phyloP scores from a whole-genome alignment of 2,329 filamentous ascomycete species.

The Ascochyta rabiei region DNA sequence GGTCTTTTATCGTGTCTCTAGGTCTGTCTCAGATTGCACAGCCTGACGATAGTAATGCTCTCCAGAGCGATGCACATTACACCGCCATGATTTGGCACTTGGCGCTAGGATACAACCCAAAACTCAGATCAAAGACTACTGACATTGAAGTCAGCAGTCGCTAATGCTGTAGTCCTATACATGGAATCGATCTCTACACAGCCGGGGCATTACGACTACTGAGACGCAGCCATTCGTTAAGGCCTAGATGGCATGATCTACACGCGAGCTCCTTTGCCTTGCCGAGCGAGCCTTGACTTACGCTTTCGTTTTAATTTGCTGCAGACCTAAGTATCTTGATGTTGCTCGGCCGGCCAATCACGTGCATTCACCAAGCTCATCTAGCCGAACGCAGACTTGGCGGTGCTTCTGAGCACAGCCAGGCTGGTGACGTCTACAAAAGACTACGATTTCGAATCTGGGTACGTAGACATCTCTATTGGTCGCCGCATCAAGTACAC shows the following conservation, averaged over 20 bases:
- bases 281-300: conserved; percentile 4
- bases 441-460: conserved; percentile 12
- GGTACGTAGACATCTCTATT: background rate
- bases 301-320: background rate
- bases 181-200: conserved; percentile 18
- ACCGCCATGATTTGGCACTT: conserved; percentile 15
- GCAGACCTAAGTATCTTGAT: conserved; percentile 27
- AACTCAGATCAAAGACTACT: conserved; percentile 4
- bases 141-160: conserved; percentile 4
- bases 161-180: conserved; percentile 1
- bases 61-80: background rate
- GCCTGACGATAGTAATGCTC: conserved; percentile 11
- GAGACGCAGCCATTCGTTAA: conserved; percentile 17
- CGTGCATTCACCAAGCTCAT: conserved; percentile 27
- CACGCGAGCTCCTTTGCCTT: conserved; percentile 4
- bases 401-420: conserved; percentile 30
- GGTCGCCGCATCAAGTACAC: background rate
- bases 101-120: conserved; percentile 17
- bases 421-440: conserved; percentile 31
- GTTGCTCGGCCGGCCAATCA: conserved; percentile 18
- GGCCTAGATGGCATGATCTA: conserved; percentile 2
- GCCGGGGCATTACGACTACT: conserved; percentile 29
- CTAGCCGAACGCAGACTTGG: conserved; percentile 26
- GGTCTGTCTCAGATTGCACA: conserved; percentile 11
- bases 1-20: background rate